Conservation (phyloP, 2,329 filamentous ascomycete species). For the Hypocreales sp. region DNA sequence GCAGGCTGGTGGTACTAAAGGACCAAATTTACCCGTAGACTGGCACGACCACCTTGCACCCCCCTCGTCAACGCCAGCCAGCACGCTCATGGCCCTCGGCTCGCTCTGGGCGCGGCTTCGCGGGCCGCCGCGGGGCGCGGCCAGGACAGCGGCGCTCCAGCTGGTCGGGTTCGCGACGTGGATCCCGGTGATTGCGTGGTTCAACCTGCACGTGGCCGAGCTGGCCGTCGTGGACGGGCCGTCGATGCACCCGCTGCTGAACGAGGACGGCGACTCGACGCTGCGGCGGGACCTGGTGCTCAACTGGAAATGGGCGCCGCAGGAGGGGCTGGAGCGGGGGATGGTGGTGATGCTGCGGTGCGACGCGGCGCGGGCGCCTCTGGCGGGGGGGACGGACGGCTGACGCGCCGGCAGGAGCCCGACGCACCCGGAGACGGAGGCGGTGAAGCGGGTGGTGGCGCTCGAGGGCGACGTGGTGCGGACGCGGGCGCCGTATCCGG, state of each 20-base stretch:
- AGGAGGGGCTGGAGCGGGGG: slow-evolving; percentile 45
- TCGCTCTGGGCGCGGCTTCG: slow-evolving; percentile 20
- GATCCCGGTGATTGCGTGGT: slow-evolving; percentile 44
- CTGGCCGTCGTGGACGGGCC: slow-evolving; percentile 40
- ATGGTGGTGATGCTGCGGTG: slow-evolving; percentile 62
- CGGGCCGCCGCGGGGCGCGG: slow-evolving; percentile 5
- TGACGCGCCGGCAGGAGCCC: slow-evolving; percentile 42
- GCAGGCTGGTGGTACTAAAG: no score
- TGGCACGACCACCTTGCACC: no score
- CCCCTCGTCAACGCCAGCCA: no score
- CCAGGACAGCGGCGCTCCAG: slow-evolving; percentile 23
- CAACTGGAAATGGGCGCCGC: slow-evolving; percentile 42
- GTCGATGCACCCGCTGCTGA: slow-evolving; percentile 69
- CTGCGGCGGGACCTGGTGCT: slow-evolving; percentile 38
- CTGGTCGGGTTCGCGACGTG: slow-evolving; percentile 41
- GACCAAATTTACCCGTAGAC: no score
- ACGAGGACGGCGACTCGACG: slow-evolving; percentile 45
- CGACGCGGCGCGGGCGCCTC: not conserved
- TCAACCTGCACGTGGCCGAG: slow-evolving; percentile 46
- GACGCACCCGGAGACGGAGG: slow-evolving; percentile 48
- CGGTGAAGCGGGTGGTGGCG: slow-evolving; percentile 72
- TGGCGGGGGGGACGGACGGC: not conserved
- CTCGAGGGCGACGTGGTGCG: slow-evolving; percentile 64
- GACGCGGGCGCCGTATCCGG: slow-evolving; percentile 45
- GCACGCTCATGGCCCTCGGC: slow-evolving; percentile 12